Evolutionary conservation across 1,284 basidiomycete genomes (phyloP).

Genomic region (Cystobasidium pallidum): DNA sequence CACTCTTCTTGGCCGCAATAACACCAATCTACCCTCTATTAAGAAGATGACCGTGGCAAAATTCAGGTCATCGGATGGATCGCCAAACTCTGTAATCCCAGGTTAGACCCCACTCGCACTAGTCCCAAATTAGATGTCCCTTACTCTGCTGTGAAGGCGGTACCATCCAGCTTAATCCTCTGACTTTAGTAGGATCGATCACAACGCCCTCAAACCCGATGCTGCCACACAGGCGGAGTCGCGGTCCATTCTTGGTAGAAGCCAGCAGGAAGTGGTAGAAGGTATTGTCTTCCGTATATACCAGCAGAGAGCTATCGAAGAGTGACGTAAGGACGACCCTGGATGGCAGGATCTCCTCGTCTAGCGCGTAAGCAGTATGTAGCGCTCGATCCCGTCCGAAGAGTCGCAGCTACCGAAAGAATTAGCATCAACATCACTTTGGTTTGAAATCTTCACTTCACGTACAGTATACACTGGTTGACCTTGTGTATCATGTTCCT

Average conservation of each 20-base stretch:
- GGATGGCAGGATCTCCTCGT: slow-evolving; percentile 76
- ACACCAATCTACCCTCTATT: slow-evolving; percentile 86
- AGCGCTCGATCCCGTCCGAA: slow-evolving; percentile 95
- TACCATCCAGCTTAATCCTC: slow-evolving; percentile 96
- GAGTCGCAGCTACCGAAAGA: slow-evolving; percentile 73
- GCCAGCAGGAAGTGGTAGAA: slow-evolving; percentile 90
- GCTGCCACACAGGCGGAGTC: slow-evolving; percentile 86
- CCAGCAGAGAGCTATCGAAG: slow-evolving; percentile 93
- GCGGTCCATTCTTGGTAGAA: slow-evolving; percentile 72
- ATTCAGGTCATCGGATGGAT: slow-evolving; percentile 89
- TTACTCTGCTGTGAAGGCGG: slow-evolving; percentile 87
- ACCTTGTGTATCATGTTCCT: slow-evolving; percentile 71
- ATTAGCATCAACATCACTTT: not conserved
- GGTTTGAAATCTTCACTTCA: not conserved
- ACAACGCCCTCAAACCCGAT: slow-evolving; percentile 94
- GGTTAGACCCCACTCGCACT: slow-evolving; percentile 35
- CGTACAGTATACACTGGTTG: slow-evolving; percentile 61
- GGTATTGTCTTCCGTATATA: slow-evolving; percentile 96
- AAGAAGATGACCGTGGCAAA: slow-evolving; percentile 96
- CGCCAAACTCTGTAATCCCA: slow-evolving; percentile 72
- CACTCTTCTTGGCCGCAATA: slow-evolving; percentile 63
- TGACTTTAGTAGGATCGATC: slow-evolving; percentile 77
- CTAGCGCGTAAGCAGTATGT: slow-evolving; percentile 79
- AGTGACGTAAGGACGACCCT: slow-evolving; percentile 83
- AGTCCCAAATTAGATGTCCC: slow-evolving; percentile 50